phyloP scores from a whole-genome alignment of 495 filamentous ascomycete species.

The Hypoxylon fragiforme region DNA sequence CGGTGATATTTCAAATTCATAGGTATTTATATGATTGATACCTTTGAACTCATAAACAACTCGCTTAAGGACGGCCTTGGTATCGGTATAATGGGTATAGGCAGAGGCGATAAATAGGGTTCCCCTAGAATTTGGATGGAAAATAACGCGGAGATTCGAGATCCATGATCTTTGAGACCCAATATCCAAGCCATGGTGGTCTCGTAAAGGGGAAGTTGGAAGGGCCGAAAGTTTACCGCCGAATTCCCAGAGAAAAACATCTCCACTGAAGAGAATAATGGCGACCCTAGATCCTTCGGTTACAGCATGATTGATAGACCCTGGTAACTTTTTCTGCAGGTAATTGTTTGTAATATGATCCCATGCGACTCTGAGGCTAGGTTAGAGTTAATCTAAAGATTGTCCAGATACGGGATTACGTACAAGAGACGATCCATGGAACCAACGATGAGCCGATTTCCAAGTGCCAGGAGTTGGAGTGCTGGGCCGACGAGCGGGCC shows the following conservation, averaged over 20 bases:
- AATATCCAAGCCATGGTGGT: neutral
- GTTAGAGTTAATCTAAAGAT: conserved; percentile 3
- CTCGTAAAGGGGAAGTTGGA: conserved; percentile 2
- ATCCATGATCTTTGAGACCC: conserved; percentile 11
- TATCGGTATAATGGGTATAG: neutral
- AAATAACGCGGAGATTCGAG: conserved; percentile 15
- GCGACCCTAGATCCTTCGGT: conserved; percentile 24
- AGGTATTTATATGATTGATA: conserved; percentile 5
- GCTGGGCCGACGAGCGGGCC: conserved; percentile 6
- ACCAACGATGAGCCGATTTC: conserved; percentile 35
- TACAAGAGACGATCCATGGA: conserved; percentile 27
- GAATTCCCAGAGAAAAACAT: conserved; percentile 33
- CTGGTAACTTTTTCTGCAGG: conserved; percentile 23
- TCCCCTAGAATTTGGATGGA: conserved; percentile 20
- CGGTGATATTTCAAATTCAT: conserved; percentile 2
- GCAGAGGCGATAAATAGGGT: conserved; percentile 29
- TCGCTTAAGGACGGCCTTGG: conserved; percentile 1
- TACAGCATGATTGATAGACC: conserved; percentile 1
- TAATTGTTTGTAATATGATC: conserved; percentile 26
- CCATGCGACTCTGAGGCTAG: conserved; percentile 27
- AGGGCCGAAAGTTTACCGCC: conserved; percentile 8
- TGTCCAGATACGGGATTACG: conserved; percentile 2
- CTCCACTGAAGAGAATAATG: conserved; percentile 24
- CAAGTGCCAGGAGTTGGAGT: conserved; percentile 26
- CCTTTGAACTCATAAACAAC: conserved; percentile 23